Evolutionary conservation across 2,329 filamentous ascomycete species (phyloP).

Genomic region (Apiospora aurea): DNA sequence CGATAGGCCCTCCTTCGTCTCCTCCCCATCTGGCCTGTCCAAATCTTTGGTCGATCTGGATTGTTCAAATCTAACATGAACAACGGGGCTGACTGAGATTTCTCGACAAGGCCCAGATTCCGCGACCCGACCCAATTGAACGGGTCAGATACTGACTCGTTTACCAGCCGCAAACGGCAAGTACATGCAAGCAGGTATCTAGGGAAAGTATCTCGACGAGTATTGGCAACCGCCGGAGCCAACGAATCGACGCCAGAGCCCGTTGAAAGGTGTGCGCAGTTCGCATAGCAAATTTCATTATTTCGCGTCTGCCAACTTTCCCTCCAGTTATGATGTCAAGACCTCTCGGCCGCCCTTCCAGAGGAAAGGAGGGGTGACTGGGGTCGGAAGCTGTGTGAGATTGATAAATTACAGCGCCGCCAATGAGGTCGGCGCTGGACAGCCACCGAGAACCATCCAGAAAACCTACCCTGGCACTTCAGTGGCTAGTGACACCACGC

Average conservation of each 20-base stretch:
- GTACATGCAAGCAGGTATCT: not conserved
- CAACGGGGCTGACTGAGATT: not conserved
- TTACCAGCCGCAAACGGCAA: not conserved
- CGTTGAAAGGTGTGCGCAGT: not conserved
- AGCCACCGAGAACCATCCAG: constrained; percentile 17
- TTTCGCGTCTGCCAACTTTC: not conserved
- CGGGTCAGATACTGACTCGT: not conserved
- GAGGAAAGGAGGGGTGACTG: not conserved
- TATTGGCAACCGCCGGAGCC: not conserved
- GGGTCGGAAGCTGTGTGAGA: not conserved
- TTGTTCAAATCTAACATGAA: not conserved
- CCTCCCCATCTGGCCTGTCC: not conserved
- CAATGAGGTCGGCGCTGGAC: not conserved
- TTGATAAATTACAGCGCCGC: not conserved
- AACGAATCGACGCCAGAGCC: not conserved
- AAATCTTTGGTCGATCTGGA: not conserved
- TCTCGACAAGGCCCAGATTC: not conserved
- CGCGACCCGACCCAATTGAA: constrained; percentile 14
- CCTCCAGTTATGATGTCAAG: constrained; percentile 2
- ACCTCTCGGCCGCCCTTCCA: not conserved
- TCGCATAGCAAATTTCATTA: not conserved
- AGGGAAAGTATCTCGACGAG: not conserved
- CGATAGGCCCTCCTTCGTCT: not conserved
- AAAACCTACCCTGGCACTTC: not conserved
- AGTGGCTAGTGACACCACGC: constrained; percentile 21